Conservation (phyloP, 306 rosid species). For the Astragalus glycyphyllos region DNA sequence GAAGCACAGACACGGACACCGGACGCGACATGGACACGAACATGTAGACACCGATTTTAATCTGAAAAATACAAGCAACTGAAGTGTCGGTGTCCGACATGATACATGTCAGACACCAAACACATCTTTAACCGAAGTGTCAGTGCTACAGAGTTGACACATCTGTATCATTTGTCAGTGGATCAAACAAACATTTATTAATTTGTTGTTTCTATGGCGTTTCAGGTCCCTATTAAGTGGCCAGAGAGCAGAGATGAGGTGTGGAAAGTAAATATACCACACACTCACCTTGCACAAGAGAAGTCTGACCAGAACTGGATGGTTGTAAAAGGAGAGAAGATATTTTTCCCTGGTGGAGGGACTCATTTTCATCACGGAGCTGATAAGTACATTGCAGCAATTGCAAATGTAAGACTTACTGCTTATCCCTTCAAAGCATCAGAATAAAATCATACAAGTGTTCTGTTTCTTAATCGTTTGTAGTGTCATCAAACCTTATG, state of each 20-base stretch:
- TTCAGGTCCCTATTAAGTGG: slow-evolving; percentile 51
- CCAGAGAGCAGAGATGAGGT: slow-evolving; percentile 56
- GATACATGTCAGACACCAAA: no score
- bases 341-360: slow-evolving; percentile 52
- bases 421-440: background rate
- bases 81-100: no score
- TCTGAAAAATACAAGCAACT: no score
- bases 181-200: background rate
- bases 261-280: slow-evolving; percentile 54
- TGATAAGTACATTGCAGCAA: slow-evolving; percentile 52
- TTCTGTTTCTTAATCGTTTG: background rate
- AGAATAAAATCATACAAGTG: background rate
- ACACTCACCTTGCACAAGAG: slow-evolving; percentile 55
- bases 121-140: no score
- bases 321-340: slow-evolving; percentile 55
- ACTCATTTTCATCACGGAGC: slow-evolving; percentile 55
- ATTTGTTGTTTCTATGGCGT: slow-evolving; percentile 28
- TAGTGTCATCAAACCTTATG: background rate
- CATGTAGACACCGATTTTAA: no score
- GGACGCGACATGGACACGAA: no score
- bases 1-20: no score
- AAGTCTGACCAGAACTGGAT: slow-evolving; percentile 58
- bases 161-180: background rate
- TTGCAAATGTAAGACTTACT: slow-evolving; percentile 50
- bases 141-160: no score